phyloP scores from a whole-genome alignment of 208 protist species.

The Chromosphaera perkinsii region DNA sequence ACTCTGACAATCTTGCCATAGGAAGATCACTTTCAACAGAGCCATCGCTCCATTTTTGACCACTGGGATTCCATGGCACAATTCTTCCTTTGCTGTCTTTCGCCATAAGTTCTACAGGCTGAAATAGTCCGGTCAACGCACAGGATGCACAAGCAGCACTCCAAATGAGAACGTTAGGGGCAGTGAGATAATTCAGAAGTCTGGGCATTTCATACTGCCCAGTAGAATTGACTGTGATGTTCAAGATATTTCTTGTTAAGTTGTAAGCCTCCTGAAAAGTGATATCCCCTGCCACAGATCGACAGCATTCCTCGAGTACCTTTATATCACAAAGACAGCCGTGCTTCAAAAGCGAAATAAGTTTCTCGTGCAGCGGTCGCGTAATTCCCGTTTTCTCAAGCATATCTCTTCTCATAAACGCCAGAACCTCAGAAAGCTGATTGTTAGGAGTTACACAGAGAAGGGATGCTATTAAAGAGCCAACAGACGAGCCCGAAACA shows the following conservation, averaged over 20 bases:
- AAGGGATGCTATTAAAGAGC: slow-evolving; percentile 34
- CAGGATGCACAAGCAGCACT: slow-evolving; percentile 38
- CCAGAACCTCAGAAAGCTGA: slow-evolving; percentile 32
- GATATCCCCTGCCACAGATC: slow-evolving; percentile 9
- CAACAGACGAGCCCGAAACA: slow-evolving; percentile 41
- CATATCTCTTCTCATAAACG: too few relatives aligned
- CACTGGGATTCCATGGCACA: slow-evolving; percentile 6
- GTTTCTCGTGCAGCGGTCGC: too few relatives aligned
- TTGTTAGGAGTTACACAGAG: slow-evolving; percentile 26
- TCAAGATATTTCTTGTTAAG: slow-evolving; percentile 44
- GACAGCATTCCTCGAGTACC: slow-evolving; percentile 20
- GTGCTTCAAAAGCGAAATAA: background rate
- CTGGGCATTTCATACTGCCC: slow-evolving; percentile 21
- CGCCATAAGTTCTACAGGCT: slow-evolving; percentile 29
- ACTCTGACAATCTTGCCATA: slow-evolving; percentile 44
- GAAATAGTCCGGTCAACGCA: slow-evolving; percentile 35
- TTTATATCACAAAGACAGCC: slow-evolving; percentile 1
- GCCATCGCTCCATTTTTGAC: background rate
- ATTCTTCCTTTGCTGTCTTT: background rate
- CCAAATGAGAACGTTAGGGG: slow-evolving; percentile 49
- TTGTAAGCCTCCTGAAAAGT: slow-evolving; percentile 45
- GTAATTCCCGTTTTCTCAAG: too few relatives aligned
- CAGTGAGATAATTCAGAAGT: slow-evolving; percentile 56
- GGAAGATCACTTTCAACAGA: background rate
- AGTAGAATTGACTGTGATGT: slow-evolving; percentile 41